Evolutionary conservation across 2,329 filamentous ascomycete genomes (phyloP), one percentile per base, ranked within the genome.

Genomic region (Cercospora brassicicola): DNA sequence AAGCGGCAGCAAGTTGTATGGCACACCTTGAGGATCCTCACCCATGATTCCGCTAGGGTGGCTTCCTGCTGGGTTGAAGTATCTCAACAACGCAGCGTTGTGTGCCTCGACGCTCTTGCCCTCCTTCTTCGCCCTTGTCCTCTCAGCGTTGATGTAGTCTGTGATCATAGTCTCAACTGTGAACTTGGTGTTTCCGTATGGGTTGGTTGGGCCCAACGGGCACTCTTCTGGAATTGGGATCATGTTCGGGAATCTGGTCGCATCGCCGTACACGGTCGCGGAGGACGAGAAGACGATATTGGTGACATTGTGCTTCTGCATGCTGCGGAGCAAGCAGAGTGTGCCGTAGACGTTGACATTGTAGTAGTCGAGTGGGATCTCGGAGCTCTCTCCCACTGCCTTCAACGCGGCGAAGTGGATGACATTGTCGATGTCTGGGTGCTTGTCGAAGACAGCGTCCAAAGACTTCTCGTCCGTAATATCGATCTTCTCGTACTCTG

Each of bases 251-350:
- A 97, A 92, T 79, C 93, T 91, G 56, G 95, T 98, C 64, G 94
- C 95, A 82, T 99, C 96, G 78, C 95, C 95, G 81, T 99, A 99
- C 73, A 99, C 95, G 74, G 96, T 99, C 36, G 95, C 95, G 1
- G 94, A 97, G 71, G 93, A 97, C 69, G 94, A 98, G 84, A 99
- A 99, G 82, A 99, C 95, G 77, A 99, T 95, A 85, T 97, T 98
- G 82, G 88, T 88, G 74, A 99, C 94, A 82, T 94, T 90, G 86
- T 97, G 89, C 81, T 89, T 90, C 78, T 88, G 87, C 93, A 99
- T 98, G 77, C 90, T 89, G 72, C 89, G 87, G 71, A 99, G 88
- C 59, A 99, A 91, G 75, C 89, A 86, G 76, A 99, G 90, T 76
- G 93, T 95, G 80, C 95, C 96, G 78, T 91, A 91, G 69, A 98